These are phyloP conservation scores for Cladophialophora psammophila DNA, from an alignment of 2,329 filamentous ascomycete genomes.

Conservation along the genomic window DNA sequence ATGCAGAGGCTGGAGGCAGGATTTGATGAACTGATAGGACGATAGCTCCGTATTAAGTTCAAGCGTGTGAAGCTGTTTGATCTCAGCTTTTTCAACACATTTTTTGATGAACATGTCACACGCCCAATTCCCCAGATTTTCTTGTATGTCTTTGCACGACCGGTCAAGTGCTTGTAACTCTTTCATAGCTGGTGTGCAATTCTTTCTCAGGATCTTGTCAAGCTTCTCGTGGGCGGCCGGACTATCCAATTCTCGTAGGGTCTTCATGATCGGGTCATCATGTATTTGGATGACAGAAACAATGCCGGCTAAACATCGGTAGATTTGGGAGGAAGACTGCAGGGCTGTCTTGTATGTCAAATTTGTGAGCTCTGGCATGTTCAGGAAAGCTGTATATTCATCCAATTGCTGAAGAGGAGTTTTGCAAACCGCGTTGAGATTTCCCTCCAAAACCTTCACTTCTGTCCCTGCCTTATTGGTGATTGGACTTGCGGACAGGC, in stretches of 20 bases:
- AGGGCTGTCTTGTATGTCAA: conserved; percentile 44
- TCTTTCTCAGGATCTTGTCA: conserved; percentile 42
- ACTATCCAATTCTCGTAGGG: conserved; percentile 54
- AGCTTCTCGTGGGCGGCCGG: conserved; percentile 40
- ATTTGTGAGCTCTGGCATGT: conserved; percentile 66
- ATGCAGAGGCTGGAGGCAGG: conserved; percentile 23
- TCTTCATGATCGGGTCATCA: conserved; percentile 67
- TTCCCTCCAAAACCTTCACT: conserved; percentile 66
- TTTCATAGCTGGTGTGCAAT: conserved; percentile 48
- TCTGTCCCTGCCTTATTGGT: conserved; percentile 51
- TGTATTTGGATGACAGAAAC: conserved; percentile 60
- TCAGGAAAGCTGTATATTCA: conserved; percentile 72
- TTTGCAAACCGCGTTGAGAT: conserved; percentile 72
- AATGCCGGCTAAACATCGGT: conserved; percentile 55
- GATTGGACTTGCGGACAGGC: conserved; percentile 81
- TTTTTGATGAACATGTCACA: conserved; percentile 69
- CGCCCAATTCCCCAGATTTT: conserved; percentile 72
- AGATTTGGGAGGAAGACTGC: conserved; percentile 39
- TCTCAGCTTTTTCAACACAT: conserved; percentile 52
- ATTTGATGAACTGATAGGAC: conserved; percentile 18
- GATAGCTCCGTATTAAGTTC: conserved; percentile 8
- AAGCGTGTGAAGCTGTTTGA: not conserved
- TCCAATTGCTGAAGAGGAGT: conserved; percentile 73
- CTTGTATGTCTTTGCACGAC: conserved; percentile 59
- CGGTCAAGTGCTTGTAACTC: conserved; percentile 65